Evolutionary conservation across 768 basidiomycete genomes (phyloP).

Genomic region (Boletus pseudopeckii): DNA sequence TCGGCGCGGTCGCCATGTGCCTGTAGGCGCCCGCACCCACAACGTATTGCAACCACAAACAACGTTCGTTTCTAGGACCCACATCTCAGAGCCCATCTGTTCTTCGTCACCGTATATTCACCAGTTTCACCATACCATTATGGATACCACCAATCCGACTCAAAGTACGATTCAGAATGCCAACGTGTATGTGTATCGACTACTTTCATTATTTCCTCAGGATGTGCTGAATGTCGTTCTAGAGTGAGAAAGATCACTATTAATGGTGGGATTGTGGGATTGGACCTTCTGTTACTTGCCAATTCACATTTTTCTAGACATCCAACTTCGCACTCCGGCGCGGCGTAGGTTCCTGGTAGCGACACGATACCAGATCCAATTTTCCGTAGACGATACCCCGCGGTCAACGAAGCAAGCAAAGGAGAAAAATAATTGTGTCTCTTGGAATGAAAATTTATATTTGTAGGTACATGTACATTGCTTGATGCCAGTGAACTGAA

Average conservation of each 20-base stretch:
- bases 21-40: constrained; percentile 17
- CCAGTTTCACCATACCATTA: background rate
- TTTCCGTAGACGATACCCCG: constrained; percentile 5
- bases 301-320: constrained; percentile 1
- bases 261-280: constrained; percentile 1
- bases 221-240: background rate
- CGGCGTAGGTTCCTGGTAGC: constrained; percentile 1
- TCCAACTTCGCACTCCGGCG: constrained; percentile 9
- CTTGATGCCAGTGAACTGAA: background rate
- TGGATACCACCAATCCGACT: background rate
- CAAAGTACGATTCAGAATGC: background rate
- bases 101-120: background rate
- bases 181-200: constrained; percentile 3
- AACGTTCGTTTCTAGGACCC: constrained; percentile 9
- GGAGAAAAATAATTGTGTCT: constrained; percentile 5
- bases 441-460: constrained; percentile 15
- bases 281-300: background rate
- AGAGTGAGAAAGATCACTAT: constrained; percentile 12
- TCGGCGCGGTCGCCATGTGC: background rate
- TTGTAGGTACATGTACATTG: constrained; percentile 9
- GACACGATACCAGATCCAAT: constrained; percentile 11
- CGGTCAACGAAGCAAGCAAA: constrained; percentile 14
- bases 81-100: background rate
- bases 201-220: background rate
- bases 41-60: constrained; percentile 14